phyloP scores from a whole-genome alignment of 352 stramenopile genomes.

The Pythium brachiatum region DNA sequence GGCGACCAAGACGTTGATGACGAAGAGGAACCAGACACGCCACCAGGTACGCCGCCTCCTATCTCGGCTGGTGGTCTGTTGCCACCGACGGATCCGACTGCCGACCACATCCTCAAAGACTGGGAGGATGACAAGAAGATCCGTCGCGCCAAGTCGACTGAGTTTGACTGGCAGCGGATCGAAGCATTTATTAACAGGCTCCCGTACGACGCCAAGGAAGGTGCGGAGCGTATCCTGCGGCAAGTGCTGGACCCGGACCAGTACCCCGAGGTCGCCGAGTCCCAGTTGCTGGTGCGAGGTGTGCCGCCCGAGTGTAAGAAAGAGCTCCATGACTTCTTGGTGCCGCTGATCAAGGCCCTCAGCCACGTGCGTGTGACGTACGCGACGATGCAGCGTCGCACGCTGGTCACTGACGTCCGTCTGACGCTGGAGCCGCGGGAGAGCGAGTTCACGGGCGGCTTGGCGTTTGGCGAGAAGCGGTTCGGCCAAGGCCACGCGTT shows the following conservation, averaged over 20 bases:
- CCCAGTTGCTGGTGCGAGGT: conserved; percentile 65
- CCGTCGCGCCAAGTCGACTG: conserved; percentile 34
- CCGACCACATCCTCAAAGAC: conserved; percentile 60
- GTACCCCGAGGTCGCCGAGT: conserved; percentile 47
- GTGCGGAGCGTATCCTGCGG: conserved; percentile 59
- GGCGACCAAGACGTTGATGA: conserved; percentile 23
- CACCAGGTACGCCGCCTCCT: conserved; percentile 68
- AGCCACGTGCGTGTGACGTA: conserved; percentile 67
- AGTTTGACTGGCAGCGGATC: conserved; percentile 46
- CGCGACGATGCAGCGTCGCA: conserved; percentile 64
- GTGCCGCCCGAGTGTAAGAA: conserved; percentile 51
- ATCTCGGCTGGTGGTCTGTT: conserved; percentile 57
- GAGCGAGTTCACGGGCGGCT: conserved; percentile 51
- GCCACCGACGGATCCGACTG: conserved; percentile 46
- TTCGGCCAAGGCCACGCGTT: conserved; percentile 74
- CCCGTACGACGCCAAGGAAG: conserved; percentile 65
- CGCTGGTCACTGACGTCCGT: conserved; percentile 72
- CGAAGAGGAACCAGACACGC: conserved; percentile 58
- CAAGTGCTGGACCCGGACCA: conserved; percentile 44
- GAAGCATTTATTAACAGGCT: conserved; percentile 57
- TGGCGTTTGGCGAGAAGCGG: conserved; percentile 53
- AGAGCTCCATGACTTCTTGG: conserved; percentile 56
- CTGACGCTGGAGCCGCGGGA: conserved; percentile 77
- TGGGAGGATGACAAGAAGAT: conserved; percentile 70
- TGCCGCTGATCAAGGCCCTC: conserved; percentile 73